Evolutionary conservation across 257 asterid genomes (phyloP), one percentile per base, ranked within the genome.

Genomic region (Linderniella brevidens): DNA sequence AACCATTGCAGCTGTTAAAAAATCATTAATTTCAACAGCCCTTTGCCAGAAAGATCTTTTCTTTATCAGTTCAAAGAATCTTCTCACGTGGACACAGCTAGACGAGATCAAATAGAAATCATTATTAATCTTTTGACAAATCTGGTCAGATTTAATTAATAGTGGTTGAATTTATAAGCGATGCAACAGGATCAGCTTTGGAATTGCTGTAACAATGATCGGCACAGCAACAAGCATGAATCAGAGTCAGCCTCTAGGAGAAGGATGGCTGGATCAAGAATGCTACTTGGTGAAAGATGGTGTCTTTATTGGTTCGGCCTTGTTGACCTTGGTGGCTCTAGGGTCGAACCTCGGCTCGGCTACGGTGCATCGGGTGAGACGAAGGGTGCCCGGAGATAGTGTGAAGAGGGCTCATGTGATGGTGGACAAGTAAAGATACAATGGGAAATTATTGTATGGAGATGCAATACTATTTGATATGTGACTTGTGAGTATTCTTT

Each of bases 181-280:
- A 2, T 39, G 15, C 9, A 10, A 10, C 9, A 86, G 97, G 97
- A 57, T 77, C 40, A 70, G 76, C 58, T 86, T 77, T 59, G 93
- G 92, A 48, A 53, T 73, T 32, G 65, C 73, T 32, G 60, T 56
- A 13, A 53, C 68, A 46, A 42, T 82, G 58, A 19, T 82, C 25
- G 68, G 82, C 35, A 64, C 56, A 56, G 92, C 80, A 9, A 77
- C 79, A 11, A 79, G 92, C 74, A 86, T 86, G 92, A 86, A 58
- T 64, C 58, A 35, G 46, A 59, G 61, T 8, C 97, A 86, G 50
- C 56, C 35, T 1, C 49, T 68, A 13, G 93, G 97, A 17, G 79
- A 77, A 60, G 97, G 94, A 37, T 86, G 97, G 97, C 45, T 82
- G 57, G 79, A 79, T 58, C 85, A 92, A 17, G 81, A 82, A 41